Percentiles rank a stretch among this genome's conserved stretches.
These are phyloP conservation scores for Phytopythium mirpurense DNA, from an alignment of 352 stramenopile species.

Conservation along the genomic window DNA sequence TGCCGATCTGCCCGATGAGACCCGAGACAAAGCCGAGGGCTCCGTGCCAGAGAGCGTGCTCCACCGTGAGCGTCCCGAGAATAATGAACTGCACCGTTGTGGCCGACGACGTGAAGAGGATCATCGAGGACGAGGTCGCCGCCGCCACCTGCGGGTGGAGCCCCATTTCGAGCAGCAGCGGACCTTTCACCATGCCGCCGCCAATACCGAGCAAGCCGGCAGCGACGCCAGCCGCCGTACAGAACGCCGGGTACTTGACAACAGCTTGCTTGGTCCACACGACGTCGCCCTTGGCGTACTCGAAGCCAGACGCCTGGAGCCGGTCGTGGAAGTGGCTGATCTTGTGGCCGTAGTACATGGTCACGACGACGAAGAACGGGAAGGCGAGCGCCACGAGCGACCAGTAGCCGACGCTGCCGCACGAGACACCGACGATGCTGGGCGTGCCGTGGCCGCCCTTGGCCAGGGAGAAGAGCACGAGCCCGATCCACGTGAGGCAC, in stretches of 20 bases:
- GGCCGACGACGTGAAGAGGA: slow-evolving; percentile 92
- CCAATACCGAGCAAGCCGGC: slow-evolving; percentile 84
- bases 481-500: slow-evolving; percentile 70
- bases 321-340: slow-evolving; percentile 56
- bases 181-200: slow-evolving; percentile 89
- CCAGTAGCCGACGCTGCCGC: slow-evolving; percentile 69
- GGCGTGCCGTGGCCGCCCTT: slow-evolving; percentile 74
- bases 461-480: slow-evolving; percentile 73
- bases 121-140: slow-evolving; percentile 90
- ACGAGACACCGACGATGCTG: slow-evolving; percentile 66
- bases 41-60: slow-evolving; percentile 90
- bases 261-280: slow-evolving; percentile 90
- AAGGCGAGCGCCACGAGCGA: slow-evolving; percentile 51
- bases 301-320: slow-evolving; percentile 71
- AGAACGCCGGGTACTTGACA: slow-evolving; percentile 76
- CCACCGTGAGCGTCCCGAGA: slow-evolving; percentile 87
- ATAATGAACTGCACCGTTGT: slow-evolving; percentile 95
- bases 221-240: slow-evolving; percentile 63
- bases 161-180: slow-evolving; percentile 88
- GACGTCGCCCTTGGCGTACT: slow-evolving; percentile 96
- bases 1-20: slow-evolving; percentile 87
- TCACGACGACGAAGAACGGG: slow-evolving; percentile 65
- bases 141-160: slow-evolving; percentile 83
- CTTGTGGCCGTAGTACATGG: slow-evolving; percentile 72
- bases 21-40: slow-evolving; percentile 90